phyloP scores from a whole-genome alignment of 768 basidiomycete species.

The Nidula microcarpa region DNA sequence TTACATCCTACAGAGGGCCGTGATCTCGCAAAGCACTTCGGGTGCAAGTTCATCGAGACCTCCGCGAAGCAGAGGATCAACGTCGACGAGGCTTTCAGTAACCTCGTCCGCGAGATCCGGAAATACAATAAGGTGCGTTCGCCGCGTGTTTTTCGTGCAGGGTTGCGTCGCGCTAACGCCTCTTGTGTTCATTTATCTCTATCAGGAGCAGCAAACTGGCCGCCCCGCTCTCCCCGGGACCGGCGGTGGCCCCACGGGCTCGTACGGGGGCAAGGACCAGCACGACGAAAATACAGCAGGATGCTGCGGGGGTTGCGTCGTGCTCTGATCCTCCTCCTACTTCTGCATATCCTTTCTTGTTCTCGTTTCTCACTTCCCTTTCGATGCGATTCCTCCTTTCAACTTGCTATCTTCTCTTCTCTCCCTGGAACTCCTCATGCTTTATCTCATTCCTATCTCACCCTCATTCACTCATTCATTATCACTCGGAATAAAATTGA shows the following conservation, averaged over 20 bases:
- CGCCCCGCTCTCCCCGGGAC: constrained; percentile 1
- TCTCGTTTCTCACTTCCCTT: constrained; percentile 3
- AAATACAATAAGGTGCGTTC: constrained; percentile 82
- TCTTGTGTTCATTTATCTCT: not conserved
- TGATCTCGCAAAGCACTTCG: constrained; percentile 92
- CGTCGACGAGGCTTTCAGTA: constrained; percentile 93
- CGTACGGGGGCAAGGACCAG: constrained; percentile 2
- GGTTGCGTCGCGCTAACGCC: not conserved
- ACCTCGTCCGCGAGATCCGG: constrained; percentile 90
- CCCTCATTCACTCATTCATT: not conserved
- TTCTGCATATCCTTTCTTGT: constrained; percentile 17
- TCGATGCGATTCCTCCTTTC: constrained; percentile 4
- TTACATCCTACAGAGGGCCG: constrained; percentile 73
- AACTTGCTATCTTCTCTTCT: not conserved
- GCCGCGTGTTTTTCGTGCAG: not conserved
- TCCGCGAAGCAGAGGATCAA: constrained; percentile 97
- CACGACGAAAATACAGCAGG: not conserved
- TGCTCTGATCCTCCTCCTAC: no score
- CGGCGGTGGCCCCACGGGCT: not conserved
- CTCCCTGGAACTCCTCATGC: not conserved
- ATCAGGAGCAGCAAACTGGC: constrained; percentile 2
- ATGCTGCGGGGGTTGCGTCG: constrained; percentile 3
- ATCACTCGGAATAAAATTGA: not conserved
- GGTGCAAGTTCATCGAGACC: constrained; percentile 93
- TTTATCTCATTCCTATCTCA: constrained; percentile 1